Percentiles rank a stretch among this genome's conserved stretches.
Conservation (phyloP, 2,329 filamentous ascomycete genomes). For the Alternaria sp. region DNA sequence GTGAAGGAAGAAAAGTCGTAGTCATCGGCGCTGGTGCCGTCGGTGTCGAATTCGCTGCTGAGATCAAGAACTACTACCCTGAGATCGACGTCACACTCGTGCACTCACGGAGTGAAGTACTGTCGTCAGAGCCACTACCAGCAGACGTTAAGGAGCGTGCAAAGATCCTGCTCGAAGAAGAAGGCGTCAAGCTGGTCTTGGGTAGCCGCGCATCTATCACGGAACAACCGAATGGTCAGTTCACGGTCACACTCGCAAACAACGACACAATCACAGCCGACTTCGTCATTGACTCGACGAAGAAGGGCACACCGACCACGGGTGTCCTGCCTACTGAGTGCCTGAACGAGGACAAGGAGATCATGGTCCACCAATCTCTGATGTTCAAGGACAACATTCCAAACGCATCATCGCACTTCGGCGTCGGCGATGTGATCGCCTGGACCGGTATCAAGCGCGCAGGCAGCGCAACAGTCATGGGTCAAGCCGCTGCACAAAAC, state of each 20-base stretch:
- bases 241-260: slow-evolving; percentile 54
- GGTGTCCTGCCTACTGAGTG: slow-evolving; percentile 65
- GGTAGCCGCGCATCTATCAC: slow-evolving; percentile 61
- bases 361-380: slow-evolving; percentile 65
- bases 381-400: slow-evolving; percentile 61
- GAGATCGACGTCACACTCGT: slow-evolving; percentile 72
- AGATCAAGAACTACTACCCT: slow-evolving; percentile 73
- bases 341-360: slow-evolving; percentile 69
- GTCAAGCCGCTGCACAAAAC: slow-evolving; percentile 69
- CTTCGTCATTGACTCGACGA: slow-evolving; percentile 73
- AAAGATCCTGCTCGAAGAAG: slow-evolving; percentile 64
- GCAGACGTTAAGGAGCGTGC: slow-evolving; percentile 71
- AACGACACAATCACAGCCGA: slow-evolving; percentile 62
- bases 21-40: slow-evolving; percentile 82
- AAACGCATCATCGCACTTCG: slow-evolving; percentile 69
- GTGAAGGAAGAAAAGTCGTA: slow-evolving; percentile 60
- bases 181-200: slow-evolving; percentile 70
- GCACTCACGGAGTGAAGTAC: slow-evolving; percentile 72
- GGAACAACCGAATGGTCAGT: slow-evolving; percentile 36
- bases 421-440: slow-evolving; percentile 70
- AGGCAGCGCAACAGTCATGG: slow-evolving; percentile 77
- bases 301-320: slow-evolving; percentile 67
- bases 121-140: slow-evolving; percentile 76
- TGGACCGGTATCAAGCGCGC: slow-evolving; percentile 85
- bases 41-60: slow-evolving; percentile 81